A percentile compares a stretch with the other conserved stretches of the same genome.
Evolutionary conservation across 2,329 filamentous ascomycete species (phyloP).

Genomic region (Teratosphaeria pseudoeucalypti): DNA sequence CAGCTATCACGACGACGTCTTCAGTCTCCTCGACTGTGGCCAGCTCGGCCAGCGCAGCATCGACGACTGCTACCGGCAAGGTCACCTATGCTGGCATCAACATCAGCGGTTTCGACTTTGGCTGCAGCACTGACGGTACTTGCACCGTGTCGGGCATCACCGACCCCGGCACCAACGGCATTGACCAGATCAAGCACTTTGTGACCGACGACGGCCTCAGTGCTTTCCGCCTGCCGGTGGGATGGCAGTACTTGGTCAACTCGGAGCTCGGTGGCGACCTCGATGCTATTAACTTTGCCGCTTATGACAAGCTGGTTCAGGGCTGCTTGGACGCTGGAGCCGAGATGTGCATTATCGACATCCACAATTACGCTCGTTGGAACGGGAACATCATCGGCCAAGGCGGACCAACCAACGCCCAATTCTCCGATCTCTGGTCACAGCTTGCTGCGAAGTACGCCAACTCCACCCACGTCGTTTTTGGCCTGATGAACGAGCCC

Average conservation of each 20-base stretch:
- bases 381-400: conserved; percentile 55
- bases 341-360: conserved; percentile 21
- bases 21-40: background rate
- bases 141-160: conserved; percentile 24
- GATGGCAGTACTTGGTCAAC: conserved; percentile 19
- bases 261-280: conserved; percentile 20
- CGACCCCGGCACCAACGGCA: conserved; percentile 24
- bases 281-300: conserved; percentile 12
- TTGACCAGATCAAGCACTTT: conserved; percentile 48
- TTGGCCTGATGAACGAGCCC: conserved; percentile 61
- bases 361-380: conserved; percentile 38
- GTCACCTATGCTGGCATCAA: conserved; percentile 23
- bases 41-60: background rate
- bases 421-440: conserved; percentile 50
- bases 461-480: conserved; percentile 43
- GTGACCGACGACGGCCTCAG: conserved; percentile 45
- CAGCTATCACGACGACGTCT: background rate
- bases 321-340: conserved; percentile 28
- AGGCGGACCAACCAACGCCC: conserved; percentile 49
- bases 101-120: conserved; percentile 27
- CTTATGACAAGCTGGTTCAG: conserved; percentile 21
- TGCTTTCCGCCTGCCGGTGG: conserved; percentile 45
- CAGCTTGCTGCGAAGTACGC: conserved; percentile 48
- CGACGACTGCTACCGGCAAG: conserved; percentile 10
- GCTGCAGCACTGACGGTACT: conserved; percentile 29